phyloP scores from a whole-genome alignment of 768 basidiomycete genomes.

The Suillus discolor region DNA sequence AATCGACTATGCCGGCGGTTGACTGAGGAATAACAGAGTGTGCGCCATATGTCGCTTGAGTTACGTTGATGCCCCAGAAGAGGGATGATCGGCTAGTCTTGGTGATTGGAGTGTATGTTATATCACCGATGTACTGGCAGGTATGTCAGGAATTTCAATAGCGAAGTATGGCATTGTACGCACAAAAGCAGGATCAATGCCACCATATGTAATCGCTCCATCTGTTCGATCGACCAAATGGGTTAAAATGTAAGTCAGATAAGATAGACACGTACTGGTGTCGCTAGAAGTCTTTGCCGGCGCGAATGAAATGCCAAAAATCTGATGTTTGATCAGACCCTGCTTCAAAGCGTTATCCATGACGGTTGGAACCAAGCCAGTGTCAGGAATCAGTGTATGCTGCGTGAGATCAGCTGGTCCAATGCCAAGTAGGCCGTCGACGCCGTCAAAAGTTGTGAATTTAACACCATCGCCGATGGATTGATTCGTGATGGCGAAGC shows the following conservation, averaged over 20 bases:
- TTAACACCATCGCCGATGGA: constrained; percentile 28
- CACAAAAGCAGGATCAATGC: too few relatives aligned
- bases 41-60: constrained; percentile 17
- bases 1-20: constrained; percentile 32
- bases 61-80: constrained; percentile 35
- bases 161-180: too few relatives aligned
- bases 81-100: constrained; percentile 22
- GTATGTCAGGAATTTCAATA: too few relatives aligned
- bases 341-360: too few relatives aligned
- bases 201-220: too few relatives aligned
- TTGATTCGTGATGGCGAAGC: constrained; percentile 29
- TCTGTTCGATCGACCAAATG: too few relatives aligned
- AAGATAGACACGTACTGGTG: too few relatives aligned
- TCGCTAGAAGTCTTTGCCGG: too few relatives aligned
- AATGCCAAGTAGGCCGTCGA: constrained; percentile 31
- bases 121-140: constrained; percentile 23
- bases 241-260: too few relatives aligned
- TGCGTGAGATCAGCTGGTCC: constrained; percentile 25
- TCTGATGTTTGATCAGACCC: too few relatives aligned
- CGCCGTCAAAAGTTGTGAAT: constrained; percentile 18
- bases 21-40: constrained; percentile 18
- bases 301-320: too few relatives aligned
- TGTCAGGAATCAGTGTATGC: constrained; percentile 9
- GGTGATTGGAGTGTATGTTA: constrained; percentile 30
- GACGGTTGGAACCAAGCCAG: constrained; percentile 17